phyloP scores from a whole-genome alignment of 257 asterid genomes.

The Capsicum pubescens region DNA sequence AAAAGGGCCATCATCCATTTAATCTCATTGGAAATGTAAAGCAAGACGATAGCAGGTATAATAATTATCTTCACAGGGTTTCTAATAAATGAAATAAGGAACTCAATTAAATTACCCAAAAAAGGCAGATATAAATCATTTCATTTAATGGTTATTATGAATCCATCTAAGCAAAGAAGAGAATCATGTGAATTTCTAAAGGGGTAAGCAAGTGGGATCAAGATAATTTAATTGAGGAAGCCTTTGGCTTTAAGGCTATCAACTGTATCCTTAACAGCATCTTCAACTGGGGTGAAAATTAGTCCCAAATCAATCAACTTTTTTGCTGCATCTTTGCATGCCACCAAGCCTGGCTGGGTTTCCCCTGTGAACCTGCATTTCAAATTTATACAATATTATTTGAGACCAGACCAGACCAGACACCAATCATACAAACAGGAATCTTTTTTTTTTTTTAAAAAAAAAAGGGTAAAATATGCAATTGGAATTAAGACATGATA shows the following conservation, averaged over 20 bases:
- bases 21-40: constrained; percentile 26
- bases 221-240: constrained; percentile 28
- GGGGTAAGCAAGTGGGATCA: constrained; percentile 7
- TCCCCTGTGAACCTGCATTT: constrained; percentile 70
- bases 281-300: constrained; percentile 78
- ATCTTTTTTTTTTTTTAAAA: neutral
- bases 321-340: constrained; percentile 82
- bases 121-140: neutral
- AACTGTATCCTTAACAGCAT: constrained; percentile 76
- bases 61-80: constrained; percentile 8
- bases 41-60: neutral
- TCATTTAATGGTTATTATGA: constrained; percentile 39
- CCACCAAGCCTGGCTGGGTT: constrained; percentile 81
- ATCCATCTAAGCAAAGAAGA: constrained; percentile 35
- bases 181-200: constrained; percentile 28
- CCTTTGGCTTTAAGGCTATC: constrained; percentile 64
- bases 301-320: constrained; percentile 75
- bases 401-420: neutral
- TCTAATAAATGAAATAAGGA: neutral
- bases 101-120: constrained; percentile 1
- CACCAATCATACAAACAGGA: constrained; percentile 11
- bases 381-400: constrained; percentile 18
- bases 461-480: constrained; percentile 7
- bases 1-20: neutral
- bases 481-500: constrained; percentile 2